phyloP scores from a whole-genome alignment of 2,329 filamentous ascomycete genomes.

The Thelonectria discophora region DNA sequence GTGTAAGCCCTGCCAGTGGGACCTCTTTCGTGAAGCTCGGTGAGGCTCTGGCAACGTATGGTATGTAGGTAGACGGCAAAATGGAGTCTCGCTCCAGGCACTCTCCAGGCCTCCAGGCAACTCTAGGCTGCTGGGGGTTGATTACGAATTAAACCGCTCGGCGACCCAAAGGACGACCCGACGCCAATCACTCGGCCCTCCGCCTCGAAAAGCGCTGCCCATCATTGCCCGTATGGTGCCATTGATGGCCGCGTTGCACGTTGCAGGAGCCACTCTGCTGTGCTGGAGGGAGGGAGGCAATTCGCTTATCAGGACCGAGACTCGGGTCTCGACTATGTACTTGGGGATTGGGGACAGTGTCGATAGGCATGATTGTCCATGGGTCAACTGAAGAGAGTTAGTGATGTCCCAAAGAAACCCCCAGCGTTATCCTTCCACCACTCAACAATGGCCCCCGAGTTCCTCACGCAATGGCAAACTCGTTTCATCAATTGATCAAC shows the following conservation, averaged over 20 bases:
- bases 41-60: neutral
- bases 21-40: neutral
- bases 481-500: too few species aligned
- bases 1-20: neutral
- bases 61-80: too few species aligned
- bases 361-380: neutral
- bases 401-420: too few species aligned
- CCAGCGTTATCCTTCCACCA: too few species aligned
- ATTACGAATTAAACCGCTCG: neutral
- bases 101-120: too few species aligned
- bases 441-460: too few species aligned
- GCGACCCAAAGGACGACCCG: neutral
- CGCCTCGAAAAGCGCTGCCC: neutral
- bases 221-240: constrained; percentile 3
- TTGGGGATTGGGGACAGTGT: neutral
- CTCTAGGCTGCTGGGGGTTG: neutral
- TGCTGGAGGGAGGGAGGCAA: neutral
- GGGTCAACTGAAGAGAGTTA: neutral
- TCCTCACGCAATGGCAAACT: too few species aligned
- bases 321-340: neutral
- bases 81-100: neutral
- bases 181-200: neutral
- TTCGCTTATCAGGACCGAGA: neutral
- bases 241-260: neutral
- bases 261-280: neutral